Percentiles rank a stretch among this genome's conserved stretches.
phyloP scores from a whole-genome alignment of 2,329 filamentous ascomycete genomes.

The Clarireedia homoeocarpa region DNA sequence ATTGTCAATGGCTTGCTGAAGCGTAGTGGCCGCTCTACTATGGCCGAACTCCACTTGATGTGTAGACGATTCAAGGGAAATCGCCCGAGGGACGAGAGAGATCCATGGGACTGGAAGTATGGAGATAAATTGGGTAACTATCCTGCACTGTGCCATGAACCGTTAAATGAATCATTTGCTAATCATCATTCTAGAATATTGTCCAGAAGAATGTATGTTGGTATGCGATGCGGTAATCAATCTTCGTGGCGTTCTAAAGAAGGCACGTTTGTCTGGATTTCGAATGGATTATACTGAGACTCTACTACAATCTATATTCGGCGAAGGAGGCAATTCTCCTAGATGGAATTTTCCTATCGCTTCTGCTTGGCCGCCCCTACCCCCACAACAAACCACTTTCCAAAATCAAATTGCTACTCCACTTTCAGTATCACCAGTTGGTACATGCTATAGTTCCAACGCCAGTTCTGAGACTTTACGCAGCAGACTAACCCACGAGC shows the following conservation, averaged over 20 bases:
- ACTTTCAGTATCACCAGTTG: background rate
- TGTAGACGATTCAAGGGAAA: slow-evolving; percentile 14
- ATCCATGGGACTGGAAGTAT: background rate
- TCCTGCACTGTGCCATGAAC: background rate
- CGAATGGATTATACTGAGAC: slow-evolving; percentile 10
- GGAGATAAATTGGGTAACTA: background rate
- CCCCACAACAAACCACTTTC: background rate
- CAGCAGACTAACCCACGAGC: background rate
- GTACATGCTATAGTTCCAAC: background rate
- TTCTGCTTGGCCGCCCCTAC: slow-evolving; percentile 12
- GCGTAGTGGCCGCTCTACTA: slow-evolving; percentile 6
- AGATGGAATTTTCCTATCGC: background rate
- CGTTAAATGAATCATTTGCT: background rate
- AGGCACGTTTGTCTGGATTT: slow-evolving; percentile 19
- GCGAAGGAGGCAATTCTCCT: background rate
- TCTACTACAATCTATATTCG: slow-evolving; percentile 14
- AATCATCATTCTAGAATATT: slow-evolving; percentile 8
- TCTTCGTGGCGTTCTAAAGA: slow-evolving; percentile 13
- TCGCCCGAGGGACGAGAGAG: slow-evolving; percentile 6
- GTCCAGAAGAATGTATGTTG: slow-evolving; percentile 11
- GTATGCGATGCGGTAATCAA: slow-evolving; percentile 12
- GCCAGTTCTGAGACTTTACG: background rate
- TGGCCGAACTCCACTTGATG: slow-evolving; percentile 15
- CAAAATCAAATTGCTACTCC: background rate
- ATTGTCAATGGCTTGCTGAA: slow-evolving; percentile 14